Evolutionary conservation across 176 grass and related monocot genomes (phyloP).

Genomic region (Areca catechu): DNA sequence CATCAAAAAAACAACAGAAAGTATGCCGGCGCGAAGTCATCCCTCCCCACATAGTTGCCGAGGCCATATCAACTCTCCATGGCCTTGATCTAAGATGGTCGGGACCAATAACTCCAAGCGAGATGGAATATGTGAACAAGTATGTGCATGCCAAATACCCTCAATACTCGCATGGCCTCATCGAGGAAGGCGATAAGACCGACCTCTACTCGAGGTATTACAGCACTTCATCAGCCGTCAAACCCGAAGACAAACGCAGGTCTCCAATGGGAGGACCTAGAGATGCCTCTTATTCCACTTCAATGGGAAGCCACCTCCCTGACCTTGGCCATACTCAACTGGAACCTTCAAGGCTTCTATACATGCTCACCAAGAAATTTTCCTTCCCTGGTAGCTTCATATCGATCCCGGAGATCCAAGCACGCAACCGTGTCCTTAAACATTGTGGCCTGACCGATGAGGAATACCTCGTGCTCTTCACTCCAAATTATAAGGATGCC

Average conservation of each 20-base stretch:
- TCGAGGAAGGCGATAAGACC: constrained; percentile 47
- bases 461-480: constrained; percentile 63
- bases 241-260: background rate
- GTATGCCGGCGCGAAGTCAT: constrained; percentile 61
- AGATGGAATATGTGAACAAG: constrained; percentile 57
- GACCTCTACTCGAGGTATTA: constrained; percentile 42
- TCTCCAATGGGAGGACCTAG: constrained; percentile 6
- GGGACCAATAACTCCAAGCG: constrained; percentile 52
- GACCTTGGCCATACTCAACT: constrained; percentile 31
- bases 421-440: constrained; percentile 39
- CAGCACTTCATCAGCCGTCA: background rate
- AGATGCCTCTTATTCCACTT: too few relatives aligned
- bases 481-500: constrained; percentile 33
- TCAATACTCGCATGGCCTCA: constrained; percentile 66
- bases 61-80: constrained; percentile 59
- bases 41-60: constrained; percentile 57
- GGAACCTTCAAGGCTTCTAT: constrained; percentile 51
- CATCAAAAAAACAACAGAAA: constrained; percentile 24
- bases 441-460: constrained; percentile 51
- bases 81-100: constrained; percentile 65
- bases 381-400: constrained; percentile 60
- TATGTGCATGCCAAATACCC: constrained; percentile 65
- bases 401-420: constrained; percentile 68
- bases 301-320: background rate
- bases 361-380: constrained; percentile 51